Percentiles rank a stretch among this genome's conserved stretches.
These are phyloP conservation scores for Raffaelea deltoideospora DNA, from an alignment of 2,329 filamentous ascomycete genomes.

Conservation along the genomic window DNA sequence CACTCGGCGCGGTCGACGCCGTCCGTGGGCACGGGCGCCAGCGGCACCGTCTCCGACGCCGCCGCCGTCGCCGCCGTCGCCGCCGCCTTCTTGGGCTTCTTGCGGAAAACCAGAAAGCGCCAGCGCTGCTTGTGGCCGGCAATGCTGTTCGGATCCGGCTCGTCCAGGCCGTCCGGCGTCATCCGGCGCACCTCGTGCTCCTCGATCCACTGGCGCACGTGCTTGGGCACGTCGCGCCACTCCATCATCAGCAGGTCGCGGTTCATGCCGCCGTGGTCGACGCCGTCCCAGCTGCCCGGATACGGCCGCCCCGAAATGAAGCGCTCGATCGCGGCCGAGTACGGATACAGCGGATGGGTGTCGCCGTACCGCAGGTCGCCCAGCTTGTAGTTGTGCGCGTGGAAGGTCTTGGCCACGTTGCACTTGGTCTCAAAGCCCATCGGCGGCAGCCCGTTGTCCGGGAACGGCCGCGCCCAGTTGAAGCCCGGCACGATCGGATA, in stretches of 20 bases:
- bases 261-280: slow-evolving; percentile 22
- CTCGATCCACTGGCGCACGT: slow-evolving; percentile 21
- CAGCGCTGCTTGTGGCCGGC: no score
- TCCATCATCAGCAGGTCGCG: slow-evolving; percentile 24
- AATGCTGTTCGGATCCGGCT: no score
- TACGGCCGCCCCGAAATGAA: slow-evolving; percentile 15
- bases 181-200: slow-evolving; percentile 9
- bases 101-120: slow-evolving; percentile 10
- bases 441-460: slow-evolving; percentile 14
- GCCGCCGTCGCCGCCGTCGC: slow-evolving; percentile 14
- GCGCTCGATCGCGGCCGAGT: slow-evolving; percentile 13
- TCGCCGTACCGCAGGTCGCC: slow-evolving; percentile 10
- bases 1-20: slow-evolving; percentile 1
- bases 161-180: slow-evolving; percentile 5
- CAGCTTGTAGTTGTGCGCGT: slow-evolving; percentile 16
- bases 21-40: slow-evolving; percentile 1
- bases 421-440: slow-evolving; percentile 16
- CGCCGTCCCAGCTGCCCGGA: slow-evolving; percentile 25
- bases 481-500: slow-evolving; percentile 15
- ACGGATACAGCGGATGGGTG: slow-evolving; percentile 11
- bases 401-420: slow-evolving; percentile 12
- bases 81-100: slow-evolving; percentile 6
- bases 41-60: slow-evolving; percentile 13
- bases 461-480: slow-evolving; percentile 17
- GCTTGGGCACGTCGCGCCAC: slow-evolving; percentile 16